Percentiles rank a stretch among this genome's conserved stretches.
Conservation (phyloP, 2,329 filamentous ascomycete species). For the Colletotrichum paranaense region DNA sequence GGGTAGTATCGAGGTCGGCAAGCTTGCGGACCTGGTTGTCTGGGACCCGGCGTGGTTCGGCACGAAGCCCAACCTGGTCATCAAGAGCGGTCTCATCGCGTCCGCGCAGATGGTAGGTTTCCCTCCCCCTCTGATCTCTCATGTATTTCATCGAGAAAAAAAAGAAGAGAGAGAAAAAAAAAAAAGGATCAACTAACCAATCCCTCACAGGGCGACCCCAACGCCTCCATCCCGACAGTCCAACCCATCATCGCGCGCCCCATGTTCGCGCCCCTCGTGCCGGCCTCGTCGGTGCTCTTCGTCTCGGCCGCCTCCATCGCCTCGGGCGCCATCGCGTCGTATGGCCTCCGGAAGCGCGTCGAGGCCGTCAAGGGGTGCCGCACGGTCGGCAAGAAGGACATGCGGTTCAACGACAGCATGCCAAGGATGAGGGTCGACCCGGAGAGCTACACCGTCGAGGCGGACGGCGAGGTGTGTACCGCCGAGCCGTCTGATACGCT, state of each 20-base stretch:
- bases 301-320: constrained; percentile 80
- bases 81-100: constrained; percentile 90
- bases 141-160: not conserved
- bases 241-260: constrained; percentile 86
- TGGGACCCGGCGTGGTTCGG: constrained; percentile 91
- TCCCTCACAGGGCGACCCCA: constrained; percentile 74
- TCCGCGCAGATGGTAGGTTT: constrained; percentile 82
- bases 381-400: constrained; percentile 82
- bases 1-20: constrained; percentile 88
- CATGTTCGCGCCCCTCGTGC: constrained; percentile 85
- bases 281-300: constrained; percentile 81
- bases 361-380: constrained; percentile 84
- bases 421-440: constrained; percentile 93
- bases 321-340: constrained; percentile 74
- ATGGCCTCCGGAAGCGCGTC: constrained; percentile 82
- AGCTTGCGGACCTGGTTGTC: constrained; percentile 87
- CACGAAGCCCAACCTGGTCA: constrained; percentile 81
- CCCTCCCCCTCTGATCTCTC: not conserved
- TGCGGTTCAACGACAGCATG: constrained; percentile 88
- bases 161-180: not conserved
- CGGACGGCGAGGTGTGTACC: constrained; percentile 79
- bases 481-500: constrained; percentile 78
- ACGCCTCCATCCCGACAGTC: constrained; percentile 87
- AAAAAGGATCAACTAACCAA: not conserved
- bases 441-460: constrained; percentile 88